These are phyloP conservation scores for Centrapalus pauciflorus DNA, from an alignment of 129 eudicot genomes.

Conservation along the genomic window DNA sequence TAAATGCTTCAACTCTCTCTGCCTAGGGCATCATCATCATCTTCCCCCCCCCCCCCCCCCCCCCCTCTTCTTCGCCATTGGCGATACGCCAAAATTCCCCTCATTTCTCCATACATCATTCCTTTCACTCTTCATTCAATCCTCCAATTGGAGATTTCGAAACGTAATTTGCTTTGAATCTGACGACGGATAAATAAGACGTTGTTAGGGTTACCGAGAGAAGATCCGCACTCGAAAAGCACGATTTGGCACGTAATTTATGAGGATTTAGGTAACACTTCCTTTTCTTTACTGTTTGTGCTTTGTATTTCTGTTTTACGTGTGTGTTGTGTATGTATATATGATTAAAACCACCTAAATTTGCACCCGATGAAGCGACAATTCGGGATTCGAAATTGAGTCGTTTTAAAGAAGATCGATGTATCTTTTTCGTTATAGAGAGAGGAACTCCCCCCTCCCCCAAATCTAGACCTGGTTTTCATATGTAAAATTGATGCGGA, in stretches of 20 bases:
- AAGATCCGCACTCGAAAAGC: conserved; percentile 28
- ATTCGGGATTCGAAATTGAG: background rate
- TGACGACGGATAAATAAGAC: background rate
- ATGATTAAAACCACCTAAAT: background rate
- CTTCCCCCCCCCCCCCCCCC: background rate
- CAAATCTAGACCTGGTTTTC: background rate
- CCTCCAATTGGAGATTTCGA: conserved; percentile 5
- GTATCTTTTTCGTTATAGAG: background rate
- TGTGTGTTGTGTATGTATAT: background rate
- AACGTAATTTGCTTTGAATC: conserved; percentile 1
- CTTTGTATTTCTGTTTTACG: conserved; percentile 2
- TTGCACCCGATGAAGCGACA: conserved; percentile 8
- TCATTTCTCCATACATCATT: conserved; percentile 9
- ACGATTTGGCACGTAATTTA: conserved; percentile 20
- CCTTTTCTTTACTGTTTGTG: conserved; percentile 11
- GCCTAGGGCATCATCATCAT: conserved; percentile 30
- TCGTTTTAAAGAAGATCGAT: background rate
- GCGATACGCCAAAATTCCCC: conserved; percentile 6
- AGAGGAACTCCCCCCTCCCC: no score
- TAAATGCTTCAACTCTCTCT: conserved; percentile 27
- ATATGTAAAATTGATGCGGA: conserved; percentile 4
- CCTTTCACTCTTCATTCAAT: background rate
- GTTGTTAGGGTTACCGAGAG: conserved; percentile 19
- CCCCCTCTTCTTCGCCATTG: conserved; percentile 17
- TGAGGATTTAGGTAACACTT: conserved; percentile 32